Percentiles rank a stretch among this genome's conserved stretches.
Conservation (phyloP, 2,329 filamentous ascomycete species). For the Phaeosphaeriaceae sp. region DNA sequence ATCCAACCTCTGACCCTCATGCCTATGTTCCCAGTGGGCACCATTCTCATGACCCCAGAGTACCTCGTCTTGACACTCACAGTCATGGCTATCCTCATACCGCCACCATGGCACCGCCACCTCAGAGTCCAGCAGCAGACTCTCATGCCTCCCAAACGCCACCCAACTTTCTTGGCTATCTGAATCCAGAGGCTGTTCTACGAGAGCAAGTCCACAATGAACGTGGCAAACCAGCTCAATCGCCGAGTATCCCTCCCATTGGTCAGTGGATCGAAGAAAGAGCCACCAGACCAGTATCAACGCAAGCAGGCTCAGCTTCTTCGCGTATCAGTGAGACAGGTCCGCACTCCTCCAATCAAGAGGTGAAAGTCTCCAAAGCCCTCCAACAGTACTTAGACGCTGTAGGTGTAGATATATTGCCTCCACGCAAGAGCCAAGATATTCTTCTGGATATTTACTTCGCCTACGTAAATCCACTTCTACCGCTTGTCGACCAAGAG, state of each 20-base stretch:
- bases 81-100: slow-evolving; percentile 33
- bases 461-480: slow-evolving; percentile 53
- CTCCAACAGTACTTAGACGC: slow-evolving; percentile 48
- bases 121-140: slow-evolving; percentile 39
- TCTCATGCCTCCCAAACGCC: slow-evolving; percentile 41
- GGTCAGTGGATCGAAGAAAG: slow-evolving; percentile 47
- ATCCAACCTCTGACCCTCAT: slow-evolving; percentile 38
- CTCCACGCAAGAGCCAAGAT: slow-evolving; percentile 44
- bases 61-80: slow-evolving; percentile 28
- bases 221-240: slow-evolving; percentile 36
- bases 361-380: slow-evolving; percentile 40
- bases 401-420: slow-evolving; percentile 44
- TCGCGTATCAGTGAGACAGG: slow-evolving; percentile 39
- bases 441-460: slow-evolving; percentile 55
- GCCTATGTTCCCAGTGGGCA: slow-evolving; percentile 27
- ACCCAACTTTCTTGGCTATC: slow-evolving; percentile 54
- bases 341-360: slow-evolving; percentile 35
- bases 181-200: slow-evolving; percentile 56
- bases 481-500: slow-evolving; percentile 54
- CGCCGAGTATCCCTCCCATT: slow-evolving; percentile 37
- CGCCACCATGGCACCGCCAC: slow-evolving; percentile 39
- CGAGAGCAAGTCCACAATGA: slow-evolving; percentile 50
- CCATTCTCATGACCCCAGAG: slow-evolving; percentile 35
- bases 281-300: slow-evolving; percentile 28
- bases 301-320: slow-evolving; percentile 29